These are phyloP conservation scores for Closterium sp. DNA, from an alignment of 139 green algal species.

Conservation along the genomic window DNA sequence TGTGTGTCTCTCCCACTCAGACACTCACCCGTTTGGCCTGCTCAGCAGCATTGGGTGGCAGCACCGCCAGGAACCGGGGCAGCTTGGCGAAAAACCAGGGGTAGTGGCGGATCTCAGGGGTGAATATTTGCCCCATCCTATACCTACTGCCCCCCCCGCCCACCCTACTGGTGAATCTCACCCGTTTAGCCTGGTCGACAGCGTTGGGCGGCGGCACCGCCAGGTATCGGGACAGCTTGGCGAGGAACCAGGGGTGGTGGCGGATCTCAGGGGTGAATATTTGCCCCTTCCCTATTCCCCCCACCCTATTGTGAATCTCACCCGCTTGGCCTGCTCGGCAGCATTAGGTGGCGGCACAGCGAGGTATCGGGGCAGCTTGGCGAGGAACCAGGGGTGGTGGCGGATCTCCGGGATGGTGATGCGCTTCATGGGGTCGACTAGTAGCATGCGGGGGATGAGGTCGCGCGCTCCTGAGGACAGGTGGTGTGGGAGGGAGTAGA, in stretches of 20 bases:
- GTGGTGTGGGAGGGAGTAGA: slow-evolving; percentile 95
- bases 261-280: too few species aligned
- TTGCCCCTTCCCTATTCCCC: too few species aligned
- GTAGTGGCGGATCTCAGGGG: slow-evolving; percentile 93
- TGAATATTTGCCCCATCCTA: slow-evolving; percentile 93
- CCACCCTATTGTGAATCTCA: background rate
- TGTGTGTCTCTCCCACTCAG: background rate
- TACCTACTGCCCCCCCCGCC: too few species aligned
- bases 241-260: too few species aligned
- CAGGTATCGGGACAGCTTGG: too few species aligned
- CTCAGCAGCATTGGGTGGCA: slow-evolving; percentile 68
- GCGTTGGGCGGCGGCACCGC: too few species aligned
- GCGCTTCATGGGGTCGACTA: slow-evolving; percentile 97
- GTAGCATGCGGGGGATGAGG: slow-evolving; percentile 96
- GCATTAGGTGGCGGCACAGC: slow-evolving; percentile 63
- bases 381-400: slow-evolving; percentile 92
- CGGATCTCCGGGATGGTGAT: slow-evolving; percentile 98
- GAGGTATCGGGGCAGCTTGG: slow-evolving; percentile 94
- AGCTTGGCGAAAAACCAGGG: slow-evolving; percentile 95
- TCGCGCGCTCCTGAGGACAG: slow-evolving; percentile 88
- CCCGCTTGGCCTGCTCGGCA: slow-evolving; percentile 74
- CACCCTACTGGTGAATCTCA: too few species aligned
- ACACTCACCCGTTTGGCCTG: slow-evolving; percentile 59
- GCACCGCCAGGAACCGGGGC: slow-evolving; percentile 86
- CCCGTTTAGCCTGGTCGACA: too few species aligned